phyloP scores from a whole-genome alignment of 1,139 yeast species.

The Suzukiozyma palmioleophila region DNA sequence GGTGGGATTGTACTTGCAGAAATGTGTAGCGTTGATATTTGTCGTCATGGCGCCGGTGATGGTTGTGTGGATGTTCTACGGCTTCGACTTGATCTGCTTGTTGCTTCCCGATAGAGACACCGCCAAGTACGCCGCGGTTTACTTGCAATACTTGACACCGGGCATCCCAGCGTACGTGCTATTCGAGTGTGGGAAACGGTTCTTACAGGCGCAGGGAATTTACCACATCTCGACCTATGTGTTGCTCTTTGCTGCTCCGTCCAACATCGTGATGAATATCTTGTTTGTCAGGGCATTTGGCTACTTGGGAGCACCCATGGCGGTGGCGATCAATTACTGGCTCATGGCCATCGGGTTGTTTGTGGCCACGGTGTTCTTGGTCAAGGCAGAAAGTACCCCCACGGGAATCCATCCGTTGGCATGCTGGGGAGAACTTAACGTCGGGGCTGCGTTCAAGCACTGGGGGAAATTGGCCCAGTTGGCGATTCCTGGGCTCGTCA shows the following conservation, averaged over 20 bases:
- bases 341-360: slow-evolving; percentile 48
- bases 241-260: slow-evolving; percentile 60
- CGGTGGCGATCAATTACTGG: slow-evolving; percentile 55
- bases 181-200: slow-evolving; percentile 71
- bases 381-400: slow-evolving; percentile 37
- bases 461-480: slow-evolving; percentile 47
- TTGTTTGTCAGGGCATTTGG: slow-evolving; percentile 32
- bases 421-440: slow-evolving; percentile 37
- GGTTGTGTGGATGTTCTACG: slow-evolving; percentile 46
- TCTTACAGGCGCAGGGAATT: slow-evolving; percentile 72
- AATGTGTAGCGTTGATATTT: slow-evolving; percentile 49
- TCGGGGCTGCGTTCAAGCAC: slow-evolving; percentile 32
- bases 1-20: slow-evolving; percentile 52
- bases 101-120: slow-evolving; percentile 44
- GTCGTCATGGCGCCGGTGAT: slow-evolving; percentile 49
- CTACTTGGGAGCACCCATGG: slow-evolving; percentile 55
- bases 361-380: slow-evolving; percentile 33
- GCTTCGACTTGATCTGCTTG: slow-evolving; percentile 31
- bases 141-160: slow-evolving; percentile 44
- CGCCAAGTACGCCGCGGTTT: slow-evolving; percentile 50
- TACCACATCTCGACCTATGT: slow-evolving; percentile 78
- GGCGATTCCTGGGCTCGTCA: slow-evolving; percentile 54
- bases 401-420: slow-evolving; percentile 37
- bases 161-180: slow-evolving; percentile 63
- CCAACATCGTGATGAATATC: slow-evolving; percentile 47